These are phyloP conservation scores for Nicotiana rustica DNA, from an alignment of 305 asterid genomes.

Conservation along the genomic window DNA sequence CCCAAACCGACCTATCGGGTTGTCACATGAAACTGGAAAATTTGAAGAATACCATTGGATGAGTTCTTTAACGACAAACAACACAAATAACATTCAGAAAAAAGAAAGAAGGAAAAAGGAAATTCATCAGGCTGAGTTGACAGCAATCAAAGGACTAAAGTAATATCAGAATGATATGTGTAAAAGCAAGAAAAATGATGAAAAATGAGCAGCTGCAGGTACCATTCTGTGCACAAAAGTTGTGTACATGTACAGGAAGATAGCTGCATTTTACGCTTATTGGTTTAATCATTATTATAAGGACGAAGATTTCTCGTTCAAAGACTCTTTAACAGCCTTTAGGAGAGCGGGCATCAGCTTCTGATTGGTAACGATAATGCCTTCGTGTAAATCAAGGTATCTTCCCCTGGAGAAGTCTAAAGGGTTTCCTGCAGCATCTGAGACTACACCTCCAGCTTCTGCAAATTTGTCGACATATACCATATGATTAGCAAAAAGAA, in stretches of 20 bases:
- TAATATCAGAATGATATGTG: background rate
- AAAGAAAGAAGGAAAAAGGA: background rate
- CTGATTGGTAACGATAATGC: constrained; percentile 86
- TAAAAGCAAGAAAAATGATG: background rate
- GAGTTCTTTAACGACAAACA: background rate
- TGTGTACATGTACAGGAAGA: background rate
- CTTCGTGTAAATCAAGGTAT: constrained; percentile 85
- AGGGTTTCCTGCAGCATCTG: constrained; percentile 87
- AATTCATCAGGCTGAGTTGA: background rate
- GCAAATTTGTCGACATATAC: constrained; percentile 37
- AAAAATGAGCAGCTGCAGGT: background rate
- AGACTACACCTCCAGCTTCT: constrained; percentile 95
- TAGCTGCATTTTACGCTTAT: constrained; percentile 10
- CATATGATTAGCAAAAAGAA: background rate
- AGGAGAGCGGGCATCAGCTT: constrained; percentile 86
- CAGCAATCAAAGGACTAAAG: background rate
- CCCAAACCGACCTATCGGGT: too few relatives aligned
- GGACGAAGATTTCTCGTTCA: constrained; percentile 68
- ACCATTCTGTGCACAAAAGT: background rate
- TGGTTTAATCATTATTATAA: constrained; percentile 48
- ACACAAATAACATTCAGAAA: background rate
- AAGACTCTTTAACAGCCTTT: constrained; percentile 80
- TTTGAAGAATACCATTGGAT: background rate
- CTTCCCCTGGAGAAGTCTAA: constrained; percentile 95
- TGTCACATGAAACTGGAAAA: background rate